Evolutionary conservation across 345 rosid species (phyloP), one percentile per base, ranked within the genome.

Genomic region (Heritiera littoralis): DNA sequence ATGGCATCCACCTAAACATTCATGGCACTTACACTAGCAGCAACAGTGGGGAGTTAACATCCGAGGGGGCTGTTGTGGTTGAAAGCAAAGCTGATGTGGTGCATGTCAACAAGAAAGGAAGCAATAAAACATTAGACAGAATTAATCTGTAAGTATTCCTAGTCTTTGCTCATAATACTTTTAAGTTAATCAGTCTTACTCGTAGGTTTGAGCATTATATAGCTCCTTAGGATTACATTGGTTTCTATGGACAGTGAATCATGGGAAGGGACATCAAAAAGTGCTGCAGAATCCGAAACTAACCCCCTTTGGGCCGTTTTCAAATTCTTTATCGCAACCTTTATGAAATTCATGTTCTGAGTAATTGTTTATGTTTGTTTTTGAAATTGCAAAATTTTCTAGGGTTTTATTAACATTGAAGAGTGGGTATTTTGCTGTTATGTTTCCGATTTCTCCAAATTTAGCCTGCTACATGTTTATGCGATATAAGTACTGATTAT

Each of bases 271-370:
- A 66, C 88, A 38, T 81, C 91, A 1, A 87, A 80, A 63, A 76
- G 64, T 18, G 76, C 77, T 70, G 61, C 71, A 6, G 75, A 80
- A 78, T 75, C 41, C 1, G 88, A 88, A 80, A 83, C 83, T 20
- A 90, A 87, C 83, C 91, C 93, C 28, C 74, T 96, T 46, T 70
- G 76, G 83, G 87, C 83, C n/a, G 74, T 85, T 77, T 84, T 93
- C 70, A 90, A 87, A 83, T 86, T 89, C 7, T 83, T 93, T 35
- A 6, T 96, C 10, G 65, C 83, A 35, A 88, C 97, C 30, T 89
- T 92, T 35, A 43, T 89, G 76, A 96, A 90, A 82, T 91, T 96
- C 83, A 23, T 96, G 95, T 97, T 87, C 93, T 0, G 90, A 90
- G 74, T 96, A 81, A 84, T 11, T 46, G n/a, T 77, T 80, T 30